Conservation (phyloP, 176 grass and related monocot species). For the Paspalum notatum region DNA sequence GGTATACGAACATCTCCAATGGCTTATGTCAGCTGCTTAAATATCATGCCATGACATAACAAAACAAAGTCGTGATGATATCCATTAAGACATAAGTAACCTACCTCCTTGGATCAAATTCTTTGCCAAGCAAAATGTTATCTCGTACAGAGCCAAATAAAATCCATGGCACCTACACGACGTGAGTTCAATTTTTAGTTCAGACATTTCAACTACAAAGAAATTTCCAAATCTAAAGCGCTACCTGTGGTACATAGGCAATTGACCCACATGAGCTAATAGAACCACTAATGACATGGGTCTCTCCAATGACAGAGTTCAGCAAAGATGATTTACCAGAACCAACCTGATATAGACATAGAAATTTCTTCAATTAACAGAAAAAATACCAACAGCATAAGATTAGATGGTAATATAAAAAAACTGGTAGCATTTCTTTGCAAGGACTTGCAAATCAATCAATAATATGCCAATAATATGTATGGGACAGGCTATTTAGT, state of each 20-base stretch:
- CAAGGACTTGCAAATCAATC: constrained; percentile 7
- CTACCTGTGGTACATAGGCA: constrained; percentile 90
- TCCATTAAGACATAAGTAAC: constrained; percentile 3
- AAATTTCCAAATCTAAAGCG: constrained; percentile 31
- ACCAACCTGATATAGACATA: constrained; percentile 71
- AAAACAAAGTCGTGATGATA: constrained; percentile 5
- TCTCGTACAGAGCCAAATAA: constrained; percentile 78
- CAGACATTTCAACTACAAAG: constrained; percentile 26
- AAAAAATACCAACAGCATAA: not conserved
- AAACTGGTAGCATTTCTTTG: not conserved
- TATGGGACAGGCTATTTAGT: constrained; percentile 33
- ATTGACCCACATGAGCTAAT: constrained; percentile 61
- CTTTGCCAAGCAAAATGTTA: constrained; percentile 91
- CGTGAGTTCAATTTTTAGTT: constrained; percentile 15
- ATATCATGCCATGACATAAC: not conserved
- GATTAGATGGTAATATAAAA: not conserved
- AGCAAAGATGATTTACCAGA: constrained; percentile 95
- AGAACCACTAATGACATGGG: constrained; percentile 59
- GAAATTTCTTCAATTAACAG: constrained; percentile 8
- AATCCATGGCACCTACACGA: constrained; percentile 89
- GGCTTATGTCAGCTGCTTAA: not conserved
- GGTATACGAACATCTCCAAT: not conserved
- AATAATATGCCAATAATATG: constrained; percentile 21
- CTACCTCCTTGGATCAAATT: constrained; percentile 76
- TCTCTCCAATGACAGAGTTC: constrained; percentile 86